Base-by-base conservation (phyloP, 177 flowering plant genomes). In the Vitis hybrid region DNA sequence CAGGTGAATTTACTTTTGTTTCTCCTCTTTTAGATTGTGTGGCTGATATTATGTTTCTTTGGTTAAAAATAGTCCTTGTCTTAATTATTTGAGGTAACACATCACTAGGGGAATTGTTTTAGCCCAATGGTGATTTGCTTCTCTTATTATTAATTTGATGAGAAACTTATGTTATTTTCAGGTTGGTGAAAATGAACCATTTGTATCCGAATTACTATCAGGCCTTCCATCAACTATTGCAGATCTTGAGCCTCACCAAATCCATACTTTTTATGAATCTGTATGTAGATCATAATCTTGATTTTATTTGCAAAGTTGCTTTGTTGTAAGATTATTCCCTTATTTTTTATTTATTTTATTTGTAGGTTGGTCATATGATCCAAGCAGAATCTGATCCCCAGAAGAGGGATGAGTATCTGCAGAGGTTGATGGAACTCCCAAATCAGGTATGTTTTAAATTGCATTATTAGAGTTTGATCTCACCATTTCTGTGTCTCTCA, bases 171-270 rank as follows among this genome's bases (percentile, higher is more conserved):
- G 39, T 68, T 58, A 34, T 59, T 29, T 77, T 34, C 89, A 96
- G 99, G 93, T 94, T 74, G 97, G 98, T 45, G 99, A 96, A 77
- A 86, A 68, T 71, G 99, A 96, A 70, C 93, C 99, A 39, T 96
- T 96, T 82, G 97, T 96, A 12, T 96, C 99, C 29, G 98, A 96
- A 77, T 97, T 96, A 74, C 82, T 96, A 19, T 74, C 97, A 2
- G 90, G 94, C 64, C 97, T 96, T 77, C 81, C 92, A 50, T 70
- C 86, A 29, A 94, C 97, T n/a, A 79, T 96, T 73, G 88, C 73
- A 22, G 99, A 96, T 82, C 97, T 96, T 56, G 95, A 96, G 82
- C 93, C 97, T 63, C 98, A 96, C 72, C 99, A 96, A 72, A 94
- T 94, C 65, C 99, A 96, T 82, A 79, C 95, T 51, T 96, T 96